Conservation (phyloP, 2,329 filamentous ascomycete species). For the Fusarium devonianum region DNA sequence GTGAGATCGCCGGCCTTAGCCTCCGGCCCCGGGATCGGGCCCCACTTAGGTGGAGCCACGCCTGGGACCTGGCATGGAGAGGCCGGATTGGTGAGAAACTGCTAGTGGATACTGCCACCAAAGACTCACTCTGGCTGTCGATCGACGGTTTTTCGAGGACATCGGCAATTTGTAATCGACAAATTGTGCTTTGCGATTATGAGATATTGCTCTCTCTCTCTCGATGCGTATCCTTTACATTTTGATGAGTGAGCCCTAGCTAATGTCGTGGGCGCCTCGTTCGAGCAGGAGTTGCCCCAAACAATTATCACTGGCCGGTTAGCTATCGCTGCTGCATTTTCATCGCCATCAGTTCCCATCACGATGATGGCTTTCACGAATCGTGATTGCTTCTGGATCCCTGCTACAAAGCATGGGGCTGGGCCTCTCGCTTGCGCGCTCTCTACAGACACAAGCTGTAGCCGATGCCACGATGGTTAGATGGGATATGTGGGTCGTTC, state of each 20-base stretch:
- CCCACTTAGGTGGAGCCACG: slow-evolving; percentile 22
- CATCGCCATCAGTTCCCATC: neutral
- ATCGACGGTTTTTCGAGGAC: slow-evolving; percentile 22
- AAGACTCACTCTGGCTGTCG: slow-evolving; percentile 21
- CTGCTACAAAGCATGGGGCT: neutral
- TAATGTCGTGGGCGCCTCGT: no score
- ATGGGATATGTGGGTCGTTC: slow-evolving; percentile 2
- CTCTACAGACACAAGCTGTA: slow-evolving; percentile 18
- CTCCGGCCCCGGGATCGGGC: slow-evolving; percentile 34
- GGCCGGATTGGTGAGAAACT: slow-evolving; percentile 15
- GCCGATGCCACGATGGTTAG: slow-evolving; percentile 14
- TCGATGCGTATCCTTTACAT: no score
- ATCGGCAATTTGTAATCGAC: neutral
- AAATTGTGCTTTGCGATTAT: neutral
- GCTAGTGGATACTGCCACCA: neutral
- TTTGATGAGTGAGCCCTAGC: no score
- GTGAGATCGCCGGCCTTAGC: slow-evolving; percentile 33
- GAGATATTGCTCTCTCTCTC: no score
- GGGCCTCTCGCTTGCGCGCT: neutral
- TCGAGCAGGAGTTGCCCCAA: no score
- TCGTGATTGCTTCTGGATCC: neutral
- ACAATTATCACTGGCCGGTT: no score
- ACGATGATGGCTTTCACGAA: neutral
- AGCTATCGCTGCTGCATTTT: no score
- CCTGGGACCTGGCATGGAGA: neutral